Base-by-base conservation (phyloP, 192 early-diverging fungal species). In the Coemansia sp. region DNA sequence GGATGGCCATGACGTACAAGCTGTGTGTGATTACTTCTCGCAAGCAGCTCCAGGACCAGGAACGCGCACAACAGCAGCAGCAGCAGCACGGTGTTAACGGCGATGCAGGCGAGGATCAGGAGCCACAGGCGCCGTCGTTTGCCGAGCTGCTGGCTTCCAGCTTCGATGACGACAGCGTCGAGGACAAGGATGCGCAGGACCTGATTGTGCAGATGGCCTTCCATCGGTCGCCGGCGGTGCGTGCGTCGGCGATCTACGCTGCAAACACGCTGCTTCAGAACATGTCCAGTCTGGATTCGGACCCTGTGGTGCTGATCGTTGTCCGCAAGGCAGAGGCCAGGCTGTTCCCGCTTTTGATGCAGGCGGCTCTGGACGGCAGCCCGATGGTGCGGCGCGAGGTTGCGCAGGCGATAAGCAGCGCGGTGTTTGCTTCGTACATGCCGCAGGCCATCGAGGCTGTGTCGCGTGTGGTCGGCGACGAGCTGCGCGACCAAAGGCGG, bases 311-410 rank as follows among this genome's bases (percentile, higher is more conserved):
- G 48, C 76, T 89, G 25, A 85, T 85, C 48, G 87, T 93, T 17
- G 87, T 93, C 58, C 87, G 89, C 60, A 90, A 89, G 56, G 85
- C 64, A 4, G 75, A 78, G 94, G 63, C 89, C 84, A 42, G 89
- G 88, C 36, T 86, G 76, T 67, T 80, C 88, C 22, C 76, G 89
- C 49, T 81, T 79, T 50, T 78, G 45, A 65, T 78, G 57, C 73
- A 71, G 57, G 87, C 87, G 4, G 87, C 88, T 16, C 71, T 87
- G 8, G 96, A 99, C 75, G 93, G 89, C 30, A 92, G 90, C 14
- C 93, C 95, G 20, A 85, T 96, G 66, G 96, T 99, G 12, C 86
- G 96, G 40, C 86, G 88, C 67, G 95, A 99, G 72, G 85, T 96
- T 7, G 93, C 92, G 31, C 74, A 87, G 36, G 84, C 88, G 12